Conservation (phyloP, 257 asterid genomes). For the Forsythia viridissima region DNA sequence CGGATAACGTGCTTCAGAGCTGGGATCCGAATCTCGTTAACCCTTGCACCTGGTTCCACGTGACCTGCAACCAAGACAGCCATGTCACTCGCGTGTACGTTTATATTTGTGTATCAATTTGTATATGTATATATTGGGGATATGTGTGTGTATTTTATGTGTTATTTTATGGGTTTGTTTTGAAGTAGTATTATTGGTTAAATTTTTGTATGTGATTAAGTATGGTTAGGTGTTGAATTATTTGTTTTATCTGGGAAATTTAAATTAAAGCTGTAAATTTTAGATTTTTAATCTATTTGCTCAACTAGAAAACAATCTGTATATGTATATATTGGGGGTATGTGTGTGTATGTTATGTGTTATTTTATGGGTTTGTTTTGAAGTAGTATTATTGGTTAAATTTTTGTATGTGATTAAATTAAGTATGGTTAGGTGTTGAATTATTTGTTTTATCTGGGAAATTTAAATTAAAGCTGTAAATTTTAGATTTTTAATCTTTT, state of each 20-base stretch:
- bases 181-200: background rate
- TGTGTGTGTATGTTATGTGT: background rate
- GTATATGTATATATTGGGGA: background rate
- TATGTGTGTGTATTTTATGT: background rate
- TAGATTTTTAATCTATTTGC: background rate
- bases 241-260: background rate
- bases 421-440: background rate
- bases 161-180: background rate
- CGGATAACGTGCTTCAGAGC: conserved; percentile 75
- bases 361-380: background rate
- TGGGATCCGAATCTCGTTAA: conserved; percentile 88
- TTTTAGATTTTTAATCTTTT: background rate
- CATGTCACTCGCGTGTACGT: conserved; percentile 47
- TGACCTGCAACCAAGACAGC: conserved; percentile 55
- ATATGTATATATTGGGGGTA: background rate
- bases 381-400: background rate
- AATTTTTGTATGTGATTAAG: background rate
- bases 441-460: background rate
- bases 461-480: background rate
- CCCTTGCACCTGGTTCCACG: conserved; percentile 86
- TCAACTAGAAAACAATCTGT: background rate
- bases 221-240: background rate
- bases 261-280: background rate
- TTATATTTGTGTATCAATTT: background rate
- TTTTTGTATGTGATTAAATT: background rate